A percentile compares a stretch with the other conserved stretches of the same genome.
phyloP scores from a whole-genome alignment of 306 rosid genomes.

The Acmispon strigosus region DNA sequence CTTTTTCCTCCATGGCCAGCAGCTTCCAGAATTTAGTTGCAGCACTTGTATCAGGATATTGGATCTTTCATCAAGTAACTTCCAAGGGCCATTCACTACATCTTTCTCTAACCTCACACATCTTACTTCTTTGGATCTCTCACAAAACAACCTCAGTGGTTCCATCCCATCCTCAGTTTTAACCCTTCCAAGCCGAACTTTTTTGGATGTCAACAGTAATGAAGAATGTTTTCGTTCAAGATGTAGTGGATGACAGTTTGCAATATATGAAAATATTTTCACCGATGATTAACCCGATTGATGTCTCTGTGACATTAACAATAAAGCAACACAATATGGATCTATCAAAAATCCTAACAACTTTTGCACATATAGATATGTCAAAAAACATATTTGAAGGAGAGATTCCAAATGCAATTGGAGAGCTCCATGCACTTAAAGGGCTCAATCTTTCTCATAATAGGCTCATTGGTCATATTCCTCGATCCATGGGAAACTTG shows the following conservation, averaged over 20 bases:
- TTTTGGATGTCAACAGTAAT: neutral
- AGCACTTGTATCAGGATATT: neutral
- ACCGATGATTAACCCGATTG: no score
- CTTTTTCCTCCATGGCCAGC: neutral
- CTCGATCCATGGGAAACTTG: constrained; percentile 17
- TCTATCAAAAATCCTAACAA: neutral
- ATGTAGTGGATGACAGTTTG: no score
- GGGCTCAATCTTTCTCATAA: constrained; percentile 31
- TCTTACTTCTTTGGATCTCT: neutral
- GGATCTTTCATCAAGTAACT: neutral
- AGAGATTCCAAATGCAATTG: constrained; percentile 26
- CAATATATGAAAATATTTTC: neutral
- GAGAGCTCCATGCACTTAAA: constrained; percentile 1
- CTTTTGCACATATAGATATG: constrained; percentile 15
- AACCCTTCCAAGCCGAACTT: neutral
- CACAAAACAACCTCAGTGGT: rapidly evolving
- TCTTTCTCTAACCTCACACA: neutral
- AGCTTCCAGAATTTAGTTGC: neutral
- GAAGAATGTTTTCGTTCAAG: neutral
- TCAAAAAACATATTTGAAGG: constrained; percentile 32
- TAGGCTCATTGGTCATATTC: constrained; percentile 20
- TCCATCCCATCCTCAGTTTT: neutral
- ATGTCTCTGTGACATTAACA: neutral
- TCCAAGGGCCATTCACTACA: neutral
- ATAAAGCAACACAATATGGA: neutral